Percentiles rank a stretch among this genome's conserved stretches.
phyloP scores from a whole-genome alignment of 768 basidiomycete genomes.

The Chiua virens region DNA sequence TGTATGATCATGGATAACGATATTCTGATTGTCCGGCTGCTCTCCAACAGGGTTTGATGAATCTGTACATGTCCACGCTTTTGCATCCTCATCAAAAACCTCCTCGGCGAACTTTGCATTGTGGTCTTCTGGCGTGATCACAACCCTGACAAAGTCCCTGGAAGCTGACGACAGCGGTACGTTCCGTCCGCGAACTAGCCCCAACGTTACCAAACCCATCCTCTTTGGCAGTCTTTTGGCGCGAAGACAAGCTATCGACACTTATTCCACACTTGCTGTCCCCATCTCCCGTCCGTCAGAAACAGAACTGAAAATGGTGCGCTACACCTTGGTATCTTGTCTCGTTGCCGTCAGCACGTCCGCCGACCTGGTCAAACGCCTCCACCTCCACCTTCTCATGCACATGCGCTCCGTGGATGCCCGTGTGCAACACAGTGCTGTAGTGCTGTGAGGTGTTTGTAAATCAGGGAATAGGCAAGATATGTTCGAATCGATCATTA shows the following conservation, averaged over 20 bases:
- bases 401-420: conserved; percentile 84
- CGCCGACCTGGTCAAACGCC: conserved; percentile 58
- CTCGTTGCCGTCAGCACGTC: conserved; percentile 19
- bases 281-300: neutral
- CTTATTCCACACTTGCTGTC: conserved; percentile 58
- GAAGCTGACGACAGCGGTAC: conserved; percentile 80
- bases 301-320: conserved; percentile 1
- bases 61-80: conserved; percentile 84
- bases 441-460: no score
- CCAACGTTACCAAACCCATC: neutral
- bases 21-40: neutral
- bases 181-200: conserved; percentile 17
- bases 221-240: conserved; percentile 73
- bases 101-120: conserved; percentile 41
- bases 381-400: conserved; percentile 86
- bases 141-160: conserved; percentile 67
- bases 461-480: no score
- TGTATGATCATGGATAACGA: no score
- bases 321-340: conserved; percentile 12
- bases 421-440: no score
- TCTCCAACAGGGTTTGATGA: conserved; percentile 69
- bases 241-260: conserved; percentile 72
- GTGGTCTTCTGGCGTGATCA: conserved; percentile 62
- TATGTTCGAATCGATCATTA: no score
- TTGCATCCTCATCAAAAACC: conserved; percentile 38